These are phyloP conservation scores for Aspergillus sp. DNA, from an alignment of 2,329 filamentous ascomycete genomes.

Conservation along the genomic window DNA sequence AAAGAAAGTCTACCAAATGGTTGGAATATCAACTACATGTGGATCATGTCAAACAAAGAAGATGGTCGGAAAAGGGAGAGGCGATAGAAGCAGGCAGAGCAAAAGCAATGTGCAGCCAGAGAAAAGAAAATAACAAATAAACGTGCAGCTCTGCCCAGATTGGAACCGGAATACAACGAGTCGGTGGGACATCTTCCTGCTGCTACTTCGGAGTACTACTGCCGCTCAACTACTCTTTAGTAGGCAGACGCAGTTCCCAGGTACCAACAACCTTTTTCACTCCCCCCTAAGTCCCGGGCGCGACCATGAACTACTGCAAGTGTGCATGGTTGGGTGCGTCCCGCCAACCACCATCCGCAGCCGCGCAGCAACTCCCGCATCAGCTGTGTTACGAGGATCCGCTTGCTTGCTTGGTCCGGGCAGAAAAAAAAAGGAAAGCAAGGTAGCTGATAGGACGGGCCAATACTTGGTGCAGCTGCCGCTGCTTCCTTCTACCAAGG, in stretches of 20 bases:
- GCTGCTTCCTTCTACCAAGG: neutral
- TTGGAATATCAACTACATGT: slow-evolving; percentile 1
- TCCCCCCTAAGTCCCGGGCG: slow-evolving; percentile 11
- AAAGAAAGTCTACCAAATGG: slow-evolving; percentile 2
- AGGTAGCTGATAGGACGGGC: neutral
- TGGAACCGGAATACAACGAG: neutral
- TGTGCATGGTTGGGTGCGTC: slow-evolving; percentile 21
- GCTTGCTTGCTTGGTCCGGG: neutral
- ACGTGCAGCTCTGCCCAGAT: slow-evolving; percentile 16
- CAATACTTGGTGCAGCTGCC: neutral
- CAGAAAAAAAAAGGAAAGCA: neutral
- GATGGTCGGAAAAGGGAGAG: slow-evolving; percentile 1
- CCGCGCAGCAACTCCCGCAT: slow-evolving; percentile 10
- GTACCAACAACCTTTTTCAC: neutral
- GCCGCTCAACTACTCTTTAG: neutral
- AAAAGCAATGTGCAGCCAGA: slow-evolving; percentile 1
- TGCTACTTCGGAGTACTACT: neutral
- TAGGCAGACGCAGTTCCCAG: neutral
- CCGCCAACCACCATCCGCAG: slow-evolving; percentile 16
- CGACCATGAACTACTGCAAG: slow-evolving; percentile 22
- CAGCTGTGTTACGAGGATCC: slow-evolving; percentile 5
- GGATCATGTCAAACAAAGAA: slow-evolving; percentile 2
- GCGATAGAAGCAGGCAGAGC: neutral
- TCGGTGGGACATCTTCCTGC: neutral
- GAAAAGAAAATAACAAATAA: slow-evolving; percentile 16